Evolutionary conservation across 2,329 filamentous ascomycete species (phyloP).

Genomic region (Neobulgaria alba): DNA sequence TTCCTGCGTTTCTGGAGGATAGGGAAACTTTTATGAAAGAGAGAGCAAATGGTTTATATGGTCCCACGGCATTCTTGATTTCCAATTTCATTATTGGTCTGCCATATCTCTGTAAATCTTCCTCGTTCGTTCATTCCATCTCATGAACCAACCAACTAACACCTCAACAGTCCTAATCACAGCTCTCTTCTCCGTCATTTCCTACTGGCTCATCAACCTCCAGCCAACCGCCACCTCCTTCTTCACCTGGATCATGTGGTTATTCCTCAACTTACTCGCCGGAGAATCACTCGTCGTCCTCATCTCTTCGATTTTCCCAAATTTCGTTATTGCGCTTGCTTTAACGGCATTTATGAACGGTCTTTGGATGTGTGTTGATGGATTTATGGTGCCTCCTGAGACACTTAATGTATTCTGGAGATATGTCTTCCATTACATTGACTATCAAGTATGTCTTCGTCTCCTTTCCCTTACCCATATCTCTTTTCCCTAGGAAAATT

Average conservation of each 20-base stretch:
- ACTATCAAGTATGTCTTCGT: slow-evolving; percentile 68
- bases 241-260: slow-evolving; percentile 72
- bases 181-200: slow-evolving; percentile 63
- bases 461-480: too few species aligned
- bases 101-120: slow-evolving; percentile 58
- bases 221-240: slow-evolving; percentile 56
- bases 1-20: slow-evolving; percentile 77
- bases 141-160: too few species aligned
- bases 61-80: slow-evolving; percentile 61
- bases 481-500: neutral
- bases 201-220: slow-evolving; percentile 77
- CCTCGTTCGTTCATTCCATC: too few species aligned
- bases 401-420: slow-evolving; percentile 76
- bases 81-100: slow-evolving; percentile 77
- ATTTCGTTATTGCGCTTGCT: slow-evolving; percentile 72
- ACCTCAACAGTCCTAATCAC: slow-evolving; percentile 53
- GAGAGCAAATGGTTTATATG: slow-evolving; percentile 72
- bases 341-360: slow-evolving; percentile 80
- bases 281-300: slow-evolving; percentile 78
- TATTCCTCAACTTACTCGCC: slow-evolving; percentile 75
- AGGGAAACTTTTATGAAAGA: slow-evolving; percentile 66
- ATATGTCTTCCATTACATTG: slow-evolving; percentile 83
- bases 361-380: slow-evolving; percentile 80
- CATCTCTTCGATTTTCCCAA: slow-evolving; percentile 62
- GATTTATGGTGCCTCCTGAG: slow-evolving; percentile 67